phyloP scores from a whole-genome alignment of 208 protist species.

The Wallacemonas sp. region DNA sequence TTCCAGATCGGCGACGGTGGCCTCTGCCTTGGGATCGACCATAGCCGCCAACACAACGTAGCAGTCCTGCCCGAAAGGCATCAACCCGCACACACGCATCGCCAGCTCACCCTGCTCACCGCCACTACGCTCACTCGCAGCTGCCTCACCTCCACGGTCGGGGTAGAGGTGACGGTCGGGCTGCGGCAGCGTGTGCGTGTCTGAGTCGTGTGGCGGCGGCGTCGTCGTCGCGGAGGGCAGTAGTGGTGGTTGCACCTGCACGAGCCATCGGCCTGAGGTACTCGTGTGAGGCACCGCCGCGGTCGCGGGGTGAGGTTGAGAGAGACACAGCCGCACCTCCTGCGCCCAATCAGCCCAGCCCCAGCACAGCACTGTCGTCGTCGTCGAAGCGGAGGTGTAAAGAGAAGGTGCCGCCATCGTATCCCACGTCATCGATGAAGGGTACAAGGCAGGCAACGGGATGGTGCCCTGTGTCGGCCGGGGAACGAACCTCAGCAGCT shows the following conservation, averaged over 20 bases:
- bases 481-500: constrained; percentile 13
- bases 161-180: constrained; percentile 9
- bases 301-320: neutral
- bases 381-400: no score
- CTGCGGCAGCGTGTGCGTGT: neutral
- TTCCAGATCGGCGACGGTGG: constrained; percentile 51
- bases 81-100: constrained; percentile 56
- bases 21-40: constrained; percentile 32
- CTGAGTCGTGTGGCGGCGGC: no score
- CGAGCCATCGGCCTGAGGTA: no score
- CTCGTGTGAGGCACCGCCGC: no score
- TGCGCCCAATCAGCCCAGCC: constrained; percentile 77
- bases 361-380: constrained; percentile 33
- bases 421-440: constrained; percentile 62
- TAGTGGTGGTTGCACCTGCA: no score
- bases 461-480: constrained; percentile 11
- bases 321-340: constrained; percentile 26
- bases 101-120: neutral
- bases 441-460: constrained; percentile 38
- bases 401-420: neutral
- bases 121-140: no score
- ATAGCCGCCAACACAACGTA: constrained; percentile 53
- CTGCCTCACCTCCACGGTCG: no score
- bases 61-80: constrained; percentile 49
- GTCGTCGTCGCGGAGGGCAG: no score